Base-by-base conservation (phyloP, 2,329 filamentous ascomycete genomes). In the Hypoxylon sp. region DNA sequence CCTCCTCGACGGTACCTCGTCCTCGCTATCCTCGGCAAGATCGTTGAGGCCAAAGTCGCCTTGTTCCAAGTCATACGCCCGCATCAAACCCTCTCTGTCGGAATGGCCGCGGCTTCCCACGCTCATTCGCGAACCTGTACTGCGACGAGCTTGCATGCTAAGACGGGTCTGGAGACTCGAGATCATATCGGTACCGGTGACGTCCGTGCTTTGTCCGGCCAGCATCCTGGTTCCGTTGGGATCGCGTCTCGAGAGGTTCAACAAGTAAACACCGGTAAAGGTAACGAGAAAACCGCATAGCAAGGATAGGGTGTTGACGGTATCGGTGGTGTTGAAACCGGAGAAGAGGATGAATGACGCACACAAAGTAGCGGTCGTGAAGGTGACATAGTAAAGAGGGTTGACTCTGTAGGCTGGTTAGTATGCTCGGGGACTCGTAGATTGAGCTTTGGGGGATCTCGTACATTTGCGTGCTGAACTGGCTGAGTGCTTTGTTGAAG, bases 401-500 rank as follows among this genome's bases (percentile, higher is more conserved):
- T 97, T 97, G 53, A 97, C 93, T 72, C 92, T 96, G 68, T 11
- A 38, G 15, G 17, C 6, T 50, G 35, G 66, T 78, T 63, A 77
- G 70, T 20, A 54, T 43, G 6, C 52, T 38, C 41, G 27, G 23
- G 18, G 8, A 21, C 4, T 29, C 8, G 23, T 8, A 18, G 10
- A 10, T 18, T 2, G 43, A 31, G 41, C 3, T 43, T 21, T 13
- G 31, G 23, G 31, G 23, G 46, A 11, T 4, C 27, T 41, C 90
- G 74, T 83, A 97, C 93, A 99, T 96, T 69, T 96, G 97, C 26
- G 95, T 97, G 24, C 91, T 94, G 77, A 98, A 99, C 70, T 96
- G 92, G 75, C 92, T 96, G 58, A 99, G 80, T 6, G 95, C 95
- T 77, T 99, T 99, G 82, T 99, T 99, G 78, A 99, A 97, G 77